A percentile compares a stretch with the other conserved stretches of the same genome.
phyloP scores from a whole-genome alignment of 352 stramenopile species.

The Chrysophaeum taylorii region DNA sequence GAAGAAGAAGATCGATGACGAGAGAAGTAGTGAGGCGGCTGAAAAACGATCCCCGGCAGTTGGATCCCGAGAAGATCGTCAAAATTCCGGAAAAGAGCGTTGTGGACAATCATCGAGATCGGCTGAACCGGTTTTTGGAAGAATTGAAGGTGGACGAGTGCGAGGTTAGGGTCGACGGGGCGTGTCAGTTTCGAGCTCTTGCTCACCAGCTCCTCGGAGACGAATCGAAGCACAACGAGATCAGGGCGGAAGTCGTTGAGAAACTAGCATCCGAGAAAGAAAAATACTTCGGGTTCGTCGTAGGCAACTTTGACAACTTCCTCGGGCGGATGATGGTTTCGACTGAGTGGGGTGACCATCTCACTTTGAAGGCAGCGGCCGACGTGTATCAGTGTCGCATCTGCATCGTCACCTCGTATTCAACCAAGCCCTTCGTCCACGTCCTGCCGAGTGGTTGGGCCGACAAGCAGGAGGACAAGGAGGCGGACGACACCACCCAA shows the following conservation, averaged over 20 bases:
- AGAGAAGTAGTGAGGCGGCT: no score
- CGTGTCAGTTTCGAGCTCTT: constrained; percentile 17
- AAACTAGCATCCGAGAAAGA: constrained; percentile 5
- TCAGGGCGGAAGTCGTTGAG: neutral
- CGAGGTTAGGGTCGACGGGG: constrained; percentile 6
- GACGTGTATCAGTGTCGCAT: neutral
- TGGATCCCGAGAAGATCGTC: no score
- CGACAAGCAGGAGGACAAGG: neutral
- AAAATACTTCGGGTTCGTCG: neutral
- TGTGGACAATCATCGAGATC: no score
- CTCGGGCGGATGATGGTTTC: neutral
- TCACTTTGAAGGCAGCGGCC: neutral
- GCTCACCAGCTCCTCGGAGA: constrained; percentile 18
- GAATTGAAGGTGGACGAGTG: no score
- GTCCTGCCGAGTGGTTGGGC: no score
- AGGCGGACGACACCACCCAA: no score
- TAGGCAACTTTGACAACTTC: neutral
- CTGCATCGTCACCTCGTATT: neutral
- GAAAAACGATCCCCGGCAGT: no score
- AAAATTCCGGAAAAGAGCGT: no score
- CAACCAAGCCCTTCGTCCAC: neutral
- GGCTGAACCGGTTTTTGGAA: no score
- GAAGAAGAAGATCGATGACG: no score
- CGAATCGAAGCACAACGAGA: neutral
- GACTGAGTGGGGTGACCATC: neutral